These are phyloP conservation scores for Malania oleifera DNA, from an alignment of 164 flowering plant species.

Conservation along the genomic window DNA sequence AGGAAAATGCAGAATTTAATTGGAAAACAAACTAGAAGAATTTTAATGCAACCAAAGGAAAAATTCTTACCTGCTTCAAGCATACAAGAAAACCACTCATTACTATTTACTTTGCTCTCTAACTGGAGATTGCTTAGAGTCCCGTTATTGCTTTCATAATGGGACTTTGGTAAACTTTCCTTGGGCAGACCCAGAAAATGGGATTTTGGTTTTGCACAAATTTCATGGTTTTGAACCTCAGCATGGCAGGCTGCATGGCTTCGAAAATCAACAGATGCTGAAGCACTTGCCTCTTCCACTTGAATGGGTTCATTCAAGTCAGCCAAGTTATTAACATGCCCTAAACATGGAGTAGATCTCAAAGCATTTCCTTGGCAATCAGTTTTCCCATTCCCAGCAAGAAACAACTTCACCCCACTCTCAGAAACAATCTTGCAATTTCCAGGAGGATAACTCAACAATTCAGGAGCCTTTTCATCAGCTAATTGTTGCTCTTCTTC, in stretches of 20 bases:
- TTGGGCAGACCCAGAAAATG: conserved; percentile 20
- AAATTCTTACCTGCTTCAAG: conserved; percentile 36
- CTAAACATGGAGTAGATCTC: conserved; percentile 24
- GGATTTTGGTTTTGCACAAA: conserved; percentile 18
- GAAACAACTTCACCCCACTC: conserved; percentile 28
- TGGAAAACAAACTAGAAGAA: not conserved
- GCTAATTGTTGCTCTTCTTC: conserved; percentile 45
- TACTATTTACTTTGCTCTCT: conserved; percentile 25
- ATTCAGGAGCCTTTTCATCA: conserved; percentile 24
- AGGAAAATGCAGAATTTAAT: not conserved
- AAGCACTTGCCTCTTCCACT: conserved; percentile 41
- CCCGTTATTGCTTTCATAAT: conserved; percentile 16
- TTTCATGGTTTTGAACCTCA: conserved; percentile 20
- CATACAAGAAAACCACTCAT: conserved; percentile 26
- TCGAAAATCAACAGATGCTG: conserved; percentile 31
- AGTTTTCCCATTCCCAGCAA: conserved; percentile 22
- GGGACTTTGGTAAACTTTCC: conserved; percentile 15
- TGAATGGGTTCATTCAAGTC: conserved; percentile 78
- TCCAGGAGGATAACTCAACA: conserved; percentile 18
- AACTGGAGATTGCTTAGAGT: conserved; percentile 6
- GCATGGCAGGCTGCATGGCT: conserved; percentile 17
- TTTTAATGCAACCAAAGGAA: not conserved
- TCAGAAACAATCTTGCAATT: conserved; percentile 21
- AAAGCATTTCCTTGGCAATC: conserved; percentile 20
- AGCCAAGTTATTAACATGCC: conserved; percentile 34